Evolutionary conservation across 495 filamentous ascomycete genomes (phyloP).

Genomic region (Bryoglossum gracile): DNA sequence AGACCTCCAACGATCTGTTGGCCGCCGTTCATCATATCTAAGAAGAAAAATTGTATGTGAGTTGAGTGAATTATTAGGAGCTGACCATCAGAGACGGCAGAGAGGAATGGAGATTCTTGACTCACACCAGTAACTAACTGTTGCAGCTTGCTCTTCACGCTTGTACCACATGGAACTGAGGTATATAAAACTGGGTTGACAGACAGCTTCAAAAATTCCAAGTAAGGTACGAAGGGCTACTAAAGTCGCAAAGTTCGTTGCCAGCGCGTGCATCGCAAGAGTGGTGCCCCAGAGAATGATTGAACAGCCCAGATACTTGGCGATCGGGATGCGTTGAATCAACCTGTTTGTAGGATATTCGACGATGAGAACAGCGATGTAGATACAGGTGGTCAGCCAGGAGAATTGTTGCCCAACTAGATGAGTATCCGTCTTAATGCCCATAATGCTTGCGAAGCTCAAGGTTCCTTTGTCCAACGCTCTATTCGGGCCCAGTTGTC

Average conservation of each 20-base stretch:
- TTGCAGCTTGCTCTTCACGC: conserved; percentile 49
- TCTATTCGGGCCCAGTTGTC: too few relatives aligned
- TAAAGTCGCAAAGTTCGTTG: conserved; percentile 35
- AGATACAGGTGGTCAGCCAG: conserved; percentile 54
- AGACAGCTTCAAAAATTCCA: conserved; percentile 54
- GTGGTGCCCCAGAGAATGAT: conserved; percentile 54
- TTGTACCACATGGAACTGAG: conserved; percentile 58
- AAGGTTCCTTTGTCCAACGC: conserved; percentile 53
- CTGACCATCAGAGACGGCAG: conserved; percentile 25
- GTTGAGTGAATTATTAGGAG: conserved; percentile 41
- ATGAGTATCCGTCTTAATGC: conserved; percentile 39
- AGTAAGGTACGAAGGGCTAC: conserved; percentile 54
- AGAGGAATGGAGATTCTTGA: too few relatives aligned
- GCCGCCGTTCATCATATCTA: conserved; percentile 61
- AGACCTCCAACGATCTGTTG: conserved; percentile 37
- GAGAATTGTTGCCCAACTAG: conserved; percentile 43
- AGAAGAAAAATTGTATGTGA: conserved; percentile 47
- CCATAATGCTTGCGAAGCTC: conserved; percentile 52
- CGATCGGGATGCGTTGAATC: conserved; percentile 51
- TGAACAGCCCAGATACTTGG: conserved; percentile 52
- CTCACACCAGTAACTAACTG: conserved; percentile 56
- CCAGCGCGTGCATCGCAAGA: conserved; percentile 46
- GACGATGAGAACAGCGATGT: conserved; percentile 58
- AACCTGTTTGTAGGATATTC: conserved; percentile 57
- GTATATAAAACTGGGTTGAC: conserved; percentile 54